Conservation (phyloP, 2,329 filamentous ascomycete genomes). For the Talaromyces sp. region DNA sequence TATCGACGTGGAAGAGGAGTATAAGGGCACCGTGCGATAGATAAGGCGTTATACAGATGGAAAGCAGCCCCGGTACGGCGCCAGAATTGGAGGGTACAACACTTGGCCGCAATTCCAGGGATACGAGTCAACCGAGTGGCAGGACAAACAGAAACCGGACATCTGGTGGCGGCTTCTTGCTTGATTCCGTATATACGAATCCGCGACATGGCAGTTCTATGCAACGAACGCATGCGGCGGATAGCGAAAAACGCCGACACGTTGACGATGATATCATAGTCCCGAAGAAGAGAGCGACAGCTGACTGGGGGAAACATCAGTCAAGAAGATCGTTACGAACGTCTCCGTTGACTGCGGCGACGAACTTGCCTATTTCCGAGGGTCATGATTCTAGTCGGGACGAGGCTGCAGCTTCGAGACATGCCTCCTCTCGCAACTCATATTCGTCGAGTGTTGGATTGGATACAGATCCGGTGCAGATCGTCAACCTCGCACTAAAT, state of each 20-base stretch:
- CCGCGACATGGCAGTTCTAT: conserved; percentile 26
- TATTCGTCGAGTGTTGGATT: conserved; percentile 38
- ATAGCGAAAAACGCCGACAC: conserved; percentile 41
- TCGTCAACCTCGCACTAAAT: conserved; percentile 87
- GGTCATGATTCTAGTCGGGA: conserved; percentile 15
- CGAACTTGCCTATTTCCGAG: conserved; percentile 22
- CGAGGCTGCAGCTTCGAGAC: conserved; percentile 8
- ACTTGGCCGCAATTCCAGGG: conserved; percentile 36
- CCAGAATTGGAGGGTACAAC: conserved; percentile 38
- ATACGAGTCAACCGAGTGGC: conserved; percentile 27
- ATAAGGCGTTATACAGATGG: conserved; percentile 22
- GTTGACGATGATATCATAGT: conserved; percentile 33
- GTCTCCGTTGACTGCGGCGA: conserved; percentile 30
- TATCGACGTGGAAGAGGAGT: background rate
- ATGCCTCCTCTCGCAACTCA: conserved; percentile 15
- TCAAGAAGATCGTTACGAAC: conserved; percentile 30
- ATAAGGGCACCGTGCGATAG: background rate
- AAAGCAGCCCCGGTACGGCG: conserved; percentile 26
- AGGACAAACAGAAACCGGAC: conserved; percentile 16
- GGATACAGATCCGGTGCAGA: conserved; percentile 78
- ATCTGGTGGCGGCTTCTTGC: conserved; percentile 40
- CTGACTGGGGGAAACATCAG: conserved; percentile 32
- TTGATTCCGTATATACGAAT: conserved; percentile 41
- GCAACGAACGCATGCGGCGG: conserved; percentile 28
- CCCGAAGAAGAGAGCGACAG: conserved; percentile 34